Percentiles rank a stretch among this genome's conserved stretches.
Conservation (phyloP, 495 filamentous ascomycete species). For the Aspergillus cavernicola region DNA sequence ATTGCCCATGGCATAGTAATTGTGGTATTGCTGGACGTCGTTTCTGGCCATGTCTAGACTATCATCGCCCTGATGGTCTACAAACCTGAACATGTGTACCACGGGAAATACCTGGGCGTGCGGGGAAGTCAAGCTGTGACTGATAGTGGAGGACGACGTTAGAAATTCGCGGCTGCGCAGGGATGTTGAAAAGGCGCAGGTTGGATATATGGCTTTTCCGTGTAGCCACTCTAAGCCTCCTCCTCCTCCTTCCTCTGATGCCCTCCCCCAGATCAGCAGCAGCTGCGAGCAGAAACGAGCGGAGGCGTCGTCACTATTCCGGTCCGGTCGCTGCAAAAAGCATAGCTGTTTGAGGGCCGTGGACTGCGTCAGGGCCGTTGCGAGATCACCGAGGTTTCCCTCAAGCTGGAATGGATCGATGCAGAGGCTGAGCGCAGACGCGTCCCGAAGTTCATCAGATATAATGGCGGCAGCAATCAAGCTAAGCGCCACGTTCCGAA, state of each 20-base stretch:
- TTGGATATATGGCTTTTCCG: slow-evolving; percentile 13
- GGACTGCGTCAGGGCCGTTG: slow-evolving; percentile 11
- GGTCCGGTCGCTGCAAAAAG: slow-evolving; percentile 14
- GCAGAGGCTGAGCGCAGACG: slow-evolving; percentile 20
- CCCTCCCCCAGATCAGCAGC: too few species aligned
- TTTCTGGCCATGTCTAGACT: slow-evolving; percentile 3
- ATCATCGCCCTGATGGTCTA: slow-evolving; percentile 11
- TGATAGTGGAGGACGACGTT: neutral
- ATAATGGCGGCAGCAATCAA: slow-evolving; percentile 13
- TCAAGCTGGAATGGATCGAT: slow-evolving; percentile 7
- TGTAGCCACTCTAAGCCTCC: slow-evolving; percentile 14
- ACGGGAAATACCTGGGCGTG: too few species aligned
- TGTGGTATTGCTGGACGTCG: slow-evolving; percentile 1
- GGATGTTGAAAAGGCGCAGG: slow-evolving; percentile 11
- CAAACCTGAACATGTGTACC: slow-evolving; percentile 16
- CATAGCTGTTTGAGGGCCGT: slow-evolving; percentile 16
- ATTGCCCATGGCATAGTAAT: slow-evolving; percentile 14
- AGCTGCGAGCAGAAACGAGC: slow-evolving; percentile 8
- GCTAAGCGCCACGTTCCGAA: slow-evolving; percentile 11
- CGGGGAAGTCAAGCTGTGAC: neutral
- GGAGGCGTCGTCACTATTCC: slow-evolving; percentile 13
- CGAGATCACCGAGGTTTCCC: slow-evolving; percentile 8
- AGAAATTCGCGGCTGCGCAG: slow-evolving; percentile 7
- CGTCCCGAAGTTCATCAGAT: slow-evolving; percentile 13
- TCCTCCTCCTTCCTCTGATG: neutral